Evolutionary conservation across 805 yeast genomes (phyloP), one percentile per base, ranked within the genome.

Genomic region (Cyberlindnera nakhonratchasimensis): DNA sequence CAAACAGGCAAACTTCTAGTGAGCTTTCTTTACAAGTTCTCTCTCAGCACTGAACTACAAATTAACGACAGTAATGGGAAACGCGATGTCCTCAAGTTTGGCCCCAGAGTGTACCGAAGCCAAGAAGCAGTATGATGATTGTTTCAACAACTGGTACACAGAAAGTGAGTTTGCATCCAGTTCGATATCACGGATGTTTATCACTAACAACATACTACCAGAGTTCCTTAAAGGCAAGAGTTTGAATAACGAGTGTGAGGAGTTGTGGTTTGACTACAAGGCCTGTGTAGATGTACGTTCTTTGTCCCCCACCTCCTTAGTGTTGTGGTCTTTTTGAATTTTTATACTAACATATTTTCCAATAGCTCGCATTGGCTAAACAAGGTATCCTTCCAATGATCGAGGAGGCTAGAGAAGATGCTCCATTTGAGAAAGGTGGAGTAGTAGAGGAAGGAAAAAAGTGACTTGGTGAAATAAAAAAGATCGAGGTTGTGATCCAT

Each of bases 91-190:
- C 14, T 73, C 95, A 6, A 88, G 96, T 47, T 86, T 93, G 71
- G 98, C 99, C 28, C 96, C 97, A 20, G 98, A 93, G 67, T 93
- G 99, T 65, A 87, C 95, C 18, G 85, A 79, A 26, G 76, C 83
- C 44, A 93, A 93, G 65, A 79, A 79, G 54, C 77, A 80, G 56
- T 93, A 93, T 59, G 98, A 93, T 60, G 84, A 81, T 57, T 93
- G 99, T 63, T 93, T 93, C 69, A 90, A 89, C 65, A 75, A 76
- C 51, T 90, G 99, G 99, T 93, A 93, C 62, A 81, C 93, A 5
- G 97, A 93, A 54, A 85, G 77, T 72, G 49, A 37, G 75, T 67
- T 5, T 17, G 16, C 6, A n/a, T 22, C 17, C 26, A 3, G 18
- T 29, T 16, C 20, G 8, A 17, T 4, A 26, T n/a, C 8, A 10